Evolutionary conservation across 768 basidiomycete genomes (phyloP).

Genomic region (Lactifluus volemus): DNA sequence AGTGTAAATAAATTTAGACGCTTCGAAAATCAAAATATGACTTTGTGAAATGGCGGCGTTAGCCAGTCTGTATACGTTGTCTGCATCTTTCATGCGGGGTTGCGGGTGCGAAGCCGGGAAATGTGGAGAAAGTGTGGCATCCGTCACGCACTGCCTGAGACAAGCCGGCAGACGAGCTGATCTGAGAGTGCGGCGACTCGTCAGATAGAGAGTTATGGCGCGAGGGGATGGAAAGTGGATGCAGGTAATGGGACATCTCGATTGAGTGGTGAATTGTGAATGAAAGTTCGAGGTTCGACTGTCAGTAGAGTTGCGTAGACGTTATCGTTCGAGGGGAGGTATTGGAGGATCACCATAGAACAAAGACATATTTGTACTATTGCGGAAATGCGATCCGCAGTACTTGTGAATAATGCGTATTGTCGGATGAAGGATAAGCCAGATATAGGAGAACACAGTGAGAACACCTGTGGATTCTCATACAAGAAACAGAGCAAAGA

Average conservation of each 20-base stretch:
- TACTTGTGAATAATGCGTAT: background rate
- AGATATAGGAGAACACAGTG: too few species aligned
- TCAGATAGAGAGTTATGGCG: constrained; percentile 1
- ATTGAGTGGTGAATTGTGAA: background rate
- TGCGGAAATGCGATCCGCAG: background rate
- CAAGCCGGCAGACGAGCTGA: background rate
- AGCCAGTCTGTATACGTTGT: constrained; percentile 4
- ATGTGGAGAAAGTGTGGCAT: background rate
- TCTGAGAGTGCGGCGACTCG: background rate
- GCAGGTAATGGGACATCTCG: constrained; percentile 5
- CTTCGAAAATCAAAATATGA: background rate
- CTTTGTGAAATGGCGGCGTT: background rate
- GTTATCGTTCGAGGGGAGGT: background rate
- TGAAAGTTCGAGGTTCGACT: background rate
- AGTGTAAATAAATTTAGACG: background rate
- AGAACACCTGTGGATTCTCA: background rate
- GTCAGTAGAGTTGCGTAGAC: background rate
- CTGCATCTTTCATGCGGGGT: constrained; percentile 8
- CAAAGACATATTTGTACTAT: constrained; percentile 1
- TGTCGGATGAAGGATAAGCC: background rate
- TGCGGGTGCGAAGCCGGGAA: background rate
- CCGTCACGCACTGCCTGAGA: background rate
- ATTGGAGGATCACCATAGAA: background rate
- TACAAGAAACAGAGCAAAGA: background rate
- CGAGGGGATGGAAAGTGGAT: constrained; percentile 1